Base-by-base conservation (phyloP, 352 stramenopile genomes). In the Phytophthora colocasiae region DNA sequence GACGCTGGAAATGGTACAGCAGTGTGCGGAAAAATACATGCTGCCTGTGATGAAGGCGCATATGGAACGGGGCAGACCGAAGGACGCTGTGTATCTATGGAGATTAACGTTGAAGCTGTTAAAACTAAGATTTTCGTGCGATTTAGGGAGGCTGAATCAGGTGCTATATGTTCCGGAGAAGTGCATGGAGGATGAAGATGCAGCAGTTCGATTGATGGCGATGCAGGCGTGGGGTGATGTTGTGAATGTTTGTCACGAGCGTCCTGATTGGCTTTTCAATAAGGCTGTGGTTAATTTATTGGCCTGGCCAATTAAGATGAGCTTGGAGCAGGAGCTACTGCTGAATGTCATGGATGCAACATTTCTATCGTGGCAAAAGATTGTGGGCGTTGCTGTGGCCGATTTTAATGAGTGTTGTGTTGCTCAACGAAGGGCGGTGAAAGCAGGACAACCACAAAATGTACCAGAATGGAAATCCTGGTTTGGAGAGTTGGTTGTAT, bases 81-180 rank as follows among this genome's bases (percentile, higher is more conserved):
- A 76, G 4, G 81, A 90, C 6, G 80, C 81, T 14, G 53, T 92
- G 22, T 46, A 58, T 45, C 36, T 91, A 48, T 92, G 84, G 84
- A 76, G 71, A n/a, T 50, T 92, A 32, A 75, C 76, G 26, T 31
- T 92, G 27, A n/a, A 71, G 9, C 50, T 91, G 34, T 66, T 90
- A 57, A 73, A 72, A 38, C 70, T 61, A 14, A 69, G 22, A 6
- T 70, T 91, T 22, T 71, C 72, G 15, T 58, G 47, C 15, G 72
- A 91, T 51, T 51, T 89, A 11, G 67, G 29, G 15, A 70, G 79
- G 50, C 49, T 92, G 15, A 90, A 87, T 38, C 50, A 73, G 1
- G 63, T 90, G 14, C 50, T 92, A 36, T 85, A 87, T 48, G 67
- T 90, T 8, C 74, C 81, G 1, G 84, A 92, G 34, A 71, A 65